Conservation (phyloP, 2,329 filamentous ascomycete genomes). For the Phialophora expanda region DNA sequence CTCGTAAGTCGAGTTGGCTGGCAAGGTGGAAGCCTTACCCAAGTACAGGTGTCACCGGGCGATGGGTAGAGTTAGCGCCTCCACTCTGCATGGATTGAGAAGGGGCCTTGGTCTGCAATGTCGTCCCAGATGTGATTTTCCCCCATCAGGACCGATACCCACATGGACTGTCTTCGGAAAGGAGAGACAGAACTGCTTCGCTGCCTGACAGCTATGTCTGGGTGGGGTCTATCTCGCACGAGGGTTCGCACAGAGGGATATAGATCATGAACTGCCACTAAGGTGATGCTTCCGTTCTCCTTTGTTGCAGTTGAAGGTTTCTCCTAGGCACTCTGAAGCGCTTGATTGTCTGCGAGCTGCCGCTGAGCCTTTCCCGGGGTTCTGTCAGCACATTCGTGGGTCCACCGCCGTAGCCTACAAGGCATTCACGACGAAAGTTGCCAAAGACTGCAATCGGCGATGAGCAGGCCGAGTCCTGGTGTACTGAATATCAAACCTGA, state of each 20-base stretch:
- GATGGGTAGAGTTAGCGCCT: not conserved
- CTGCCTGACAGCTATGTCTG: not conserved
- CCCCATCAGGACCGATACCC: not conserved
- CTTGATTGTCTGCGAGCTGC: not conserved
- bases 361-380: not conserved
- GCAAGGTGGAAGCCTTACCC: slow-evolving; percentile 5
- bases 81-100: not conserved
- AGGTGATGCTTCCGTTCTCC: not conserved
- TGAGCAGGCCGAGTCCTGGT: not conserved
- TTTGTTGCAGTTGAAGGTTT: not conserved
- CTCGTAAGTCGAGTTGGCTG: not conserved
- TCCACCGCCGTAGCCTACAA: no score
- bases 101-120: not conserved
- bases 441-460: not conserved
- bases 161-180: not conserved
- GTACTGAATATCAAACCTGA: not conserved
- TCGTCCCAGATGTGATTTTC: not conserved
- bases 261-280: not conserved
- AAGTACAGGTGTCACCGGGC: not conserved
- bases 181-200: not conserved
- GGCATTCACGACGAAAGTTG: not conserved
- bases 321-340: not conserved
- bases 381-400: not conserved
- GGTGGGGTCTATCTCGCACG: not conserved
- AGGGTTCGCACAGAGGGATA: not conserved